Conservation (phyloP, 129 eudicot species). For the Deinandra increscens region DNA sequence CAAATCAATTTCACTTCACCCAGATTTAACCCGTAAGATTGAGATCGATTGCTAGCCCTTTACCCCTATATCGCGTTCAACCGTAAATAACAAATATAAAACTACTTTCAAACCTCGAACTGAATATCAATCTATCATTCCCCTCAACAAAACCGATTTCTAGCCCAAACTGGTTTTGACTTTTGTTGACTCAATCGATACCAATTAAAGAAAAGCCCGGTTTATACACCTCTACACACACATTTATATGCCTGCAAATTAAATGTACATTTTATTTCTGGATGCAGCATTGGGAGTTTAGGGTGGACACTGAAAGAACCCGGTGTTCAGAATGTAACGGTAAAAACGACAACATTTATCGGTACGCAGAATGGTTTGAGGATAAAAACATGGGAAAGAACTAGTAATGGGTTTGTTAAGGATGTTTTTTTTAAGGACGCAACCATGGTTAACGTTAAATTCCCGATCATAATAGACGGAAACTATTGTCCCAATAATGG, state of each 20-base stretch:
- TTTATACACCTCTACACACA: too few relatives aligned
- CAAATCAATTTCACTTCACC: too few relatives aligned
- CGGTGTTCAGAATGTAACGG: slow-evolving; percentile 52
- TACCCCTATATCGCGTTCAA: too few relatives aligned
- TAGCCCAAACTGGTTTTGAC: too few relatives aligned
- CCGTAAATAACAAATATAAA: too few relatives aligned
- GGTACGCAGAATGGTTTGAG: slow-evolving; percentile 49
- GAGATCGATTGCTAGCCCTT: too few relatives aligned
- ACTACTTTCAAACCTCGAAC: too few relatives aligned
- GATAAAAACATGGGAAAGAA: slow-evolving; percentile 51
- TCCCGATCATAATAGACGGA: slow-evolving; percentile 49
- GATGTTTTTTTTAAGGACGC: slow-evolving; percentile 30
- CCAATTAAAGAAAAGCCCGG: too few relatives aligned
- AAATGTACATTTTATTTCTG: not conserved
- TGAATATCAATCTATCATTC: too few relatives aligned
- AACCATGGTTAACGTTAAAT: slow-evolving; percentile 42
- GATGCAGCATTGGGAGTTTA: slow-evolving; percentile 51
- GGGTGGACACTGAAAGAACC: slow-evolving; percentile 39
- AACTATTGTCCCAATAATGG: slow-evolving; percentile 41
- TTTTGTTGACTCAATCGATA: too few relatives aligned
- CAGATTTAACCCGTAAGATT: too few relatives aligned
- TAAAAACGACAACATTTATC: slow-evolving; percentile 28
- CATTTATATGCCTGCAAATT: not conserved
- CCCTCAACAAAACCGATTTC: too few relatives aligned
- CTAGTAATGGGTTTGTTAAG: slow-evolving; percentile 42